Evolutionary conservation across 73 alveolate species (phyloP).

Genomic region (Paramecium tetraurelia): DNA sequence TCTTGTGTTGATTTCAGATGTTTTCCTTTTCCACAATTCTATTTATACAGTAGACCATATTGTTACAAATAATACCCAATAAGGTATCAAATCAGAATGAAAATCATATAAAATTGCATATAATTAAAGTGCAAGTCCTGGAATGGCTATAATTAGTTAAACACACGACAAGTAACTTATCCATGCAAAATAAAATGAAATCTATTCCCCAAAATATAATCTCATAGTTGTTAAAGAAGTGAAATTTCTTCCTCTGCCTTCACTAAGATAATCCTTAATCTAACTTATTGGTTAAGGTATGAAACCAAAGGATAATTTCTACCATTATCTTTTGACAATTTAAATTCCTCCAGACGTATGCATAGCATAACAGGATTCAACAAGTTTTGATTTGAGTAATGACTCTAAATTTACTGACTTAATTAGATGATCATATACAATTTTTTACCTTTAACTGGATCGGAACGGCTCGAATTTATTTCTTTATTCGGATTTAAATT

Average conservation of each 20-base stretch:
- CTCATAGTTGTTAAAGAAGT: slow-evolving; percentile 46
- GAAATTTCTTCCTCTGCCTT: slow-evolving; percentile 48
- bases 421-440: neutral
- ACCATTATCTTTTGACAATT: slow-evolving; percentile 38
- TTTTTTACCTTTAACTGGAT: slow-evolving; percentile 50
- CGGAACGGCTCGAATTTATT: slow-evolving; percentile 52
- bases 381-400: neutral
- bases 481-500: neutral
- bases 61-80: slow-evolving; percentile 27
- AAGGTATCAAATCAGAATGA: neutral
- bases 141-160: slow-evolving; percentile 44
- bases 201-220: slow-evolving; percentile 58
- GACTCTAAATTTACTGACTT: slow-evolving; percentile 24
- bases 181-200: slow-evolving; percentile 62
- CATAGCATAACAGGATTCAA: slow-evolving; percentile 42
- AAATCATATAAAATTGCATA: neutral
- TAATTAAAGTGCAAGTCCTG: slow-evolving; percentile 47
- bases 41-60: slow-evolving; percentile 51
- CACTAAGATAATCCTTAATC: slow-evolving; percentile 45
- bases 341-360: slow-evolving; percentile 61
- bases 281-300: slow-evolving; percentile 57
- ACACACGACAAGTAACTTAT: slow-evolving; percentile 46
- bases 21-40: slow-evolving; percentile 63
- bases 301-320: neutral
- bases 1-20: slow-evolving; percentile 61